These are phyloP conservation scores for Tuber magnatum DNA, from an alignment of 495 filamentous ascomycete genomes.

Conservation along the genomic window DNA sequence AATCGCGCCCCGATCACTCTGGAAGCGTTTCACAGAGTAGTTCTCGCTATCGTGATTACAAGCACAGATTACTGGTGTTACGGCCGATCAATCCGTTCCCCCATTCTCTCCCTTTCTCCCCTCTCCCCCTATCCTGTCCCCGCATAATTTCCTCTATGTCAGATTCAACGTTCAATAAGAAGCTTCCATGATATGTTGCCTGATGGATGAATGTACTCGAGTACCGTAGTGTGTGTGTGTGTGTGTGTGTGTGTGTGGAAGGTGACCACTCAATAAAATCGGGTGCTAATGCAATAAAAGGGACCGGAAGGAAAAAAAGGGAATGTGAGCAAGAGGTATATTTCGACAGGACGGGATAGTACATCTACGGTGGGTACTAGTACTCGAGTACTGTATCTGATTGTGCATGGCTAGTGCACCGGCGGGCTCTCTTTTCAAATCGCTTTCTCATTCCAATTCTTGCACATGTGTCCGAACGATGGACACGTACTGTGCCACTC, in stretches of 20 bases:
- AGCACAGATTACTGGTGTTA: background rate
- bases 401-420: background rate
- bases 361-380: background rate
- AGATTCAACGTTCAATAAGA: background rate
- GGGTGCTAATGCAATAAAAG: background rate
- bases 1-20: background rate
- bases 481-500: background rate
- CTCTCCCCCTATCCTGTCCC: background rate
- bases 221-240: background rate
- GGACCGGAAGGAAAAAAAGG: background rate
- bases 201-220: too few relatives aligned
- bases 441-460: background rate
- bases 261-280: background rate
- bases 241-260: background rate
- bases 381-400: background rate
- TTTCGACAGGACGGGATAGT: background rate
- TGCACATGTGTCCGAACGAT: background rate
- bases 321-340: background rate
- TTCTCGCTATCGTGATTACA: background rate
- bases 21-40: background rate
- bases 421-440: background rate
- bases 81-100: background rate
- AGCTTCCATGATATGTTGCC: background rate
- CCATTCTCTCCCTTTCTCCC: background rate
- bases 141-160: background rate